phyloP scores from a whole-genome alignment of 176 grass and related monocot species.

The Oryza meridionalis region DNA sequence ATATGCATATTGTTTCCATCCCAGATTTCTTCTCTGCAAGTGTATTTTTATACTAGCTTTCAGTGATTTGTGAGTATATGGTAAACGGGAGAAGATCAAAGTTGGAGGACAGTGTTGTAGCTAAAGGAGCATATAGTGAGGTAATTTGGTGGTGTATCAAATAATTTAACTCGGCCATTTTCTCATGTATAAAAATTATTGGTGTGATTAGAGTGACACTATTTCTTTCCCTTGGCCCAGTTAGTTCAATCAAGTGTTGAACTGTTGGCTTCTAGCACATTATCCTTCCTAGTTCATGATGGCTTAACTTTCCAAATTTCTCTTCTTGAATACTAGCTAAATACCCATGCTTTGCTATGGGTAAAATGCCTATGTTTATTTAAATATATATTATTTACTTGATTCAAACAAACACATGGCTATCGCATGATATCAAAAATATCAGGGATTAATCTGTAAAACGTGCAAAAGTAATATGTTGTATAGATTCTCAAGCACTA shows the following conservation, averaged over 20 bases:
- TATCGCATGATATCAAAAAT: no score
- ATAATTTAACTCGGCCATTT: slow-evolving; percentile 40
- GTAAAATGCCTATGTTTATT: no score
- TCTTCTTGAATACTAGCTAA: no score
- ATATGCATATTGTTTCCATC: slow-evolving; percentile 36
- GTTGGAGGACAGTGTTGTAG: slow-evolving; percentile 45
- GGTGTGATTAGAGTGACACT: slow-evolving; percentile 8
- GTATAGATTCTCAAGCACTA: background rate
- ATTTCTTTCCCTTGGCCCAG: background rate
- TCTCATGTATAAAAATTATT: slow-evolving; percentile 43
- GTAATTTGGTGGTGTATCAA: slow-evolving; percentile 48
- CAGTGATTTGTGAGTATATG: slow-evolving; percentile 42
- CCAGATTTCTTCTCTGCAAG: slow-evolving; percentile 30
- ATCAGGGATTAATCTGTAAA: no score
- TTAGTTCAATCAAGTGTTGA: background rate
- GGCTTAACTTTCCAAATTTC: background rate
- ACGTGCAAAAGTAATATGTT: no score
- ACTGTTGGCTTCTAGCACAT: background rate
- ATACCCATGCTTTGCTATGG: no score
- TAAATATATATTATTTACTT: no score
- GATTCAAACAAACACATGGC: no score
- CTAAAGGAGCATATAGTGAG: slow-evolving; percentile 42
- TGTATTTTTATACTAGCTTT: slow-evolving; percentile 51
- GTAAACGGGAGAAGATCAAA: slow-evolving; percentile 30
- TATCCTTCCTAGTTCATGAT: background rate